Conservation (phyloP, 495 filamentous ascomycete genomes). For the Aspergillus avenaceus region DNA sequence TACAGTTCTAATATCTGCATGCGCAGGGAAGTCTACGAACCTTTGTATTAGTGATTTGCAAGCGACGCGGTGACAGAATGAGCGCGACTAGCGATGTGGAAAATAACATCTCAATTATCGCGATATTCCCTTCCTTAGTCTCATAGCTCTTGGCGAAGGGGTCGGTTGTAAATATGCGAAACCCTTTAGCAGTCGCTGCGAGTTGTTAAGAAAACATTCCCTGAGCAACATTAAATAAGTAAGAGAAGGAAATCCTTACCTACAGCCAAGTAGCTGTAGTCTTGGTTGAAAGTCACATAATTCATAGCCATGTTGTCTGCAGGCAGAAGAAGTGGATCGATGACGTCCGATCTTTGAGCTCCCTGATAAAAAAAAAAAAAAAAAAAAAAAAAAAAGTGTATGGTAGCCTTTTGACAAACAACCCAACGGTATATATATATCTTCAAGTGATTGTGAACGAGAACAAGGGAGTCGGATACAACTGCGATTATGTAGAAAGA, state of each 20-base stretch:
- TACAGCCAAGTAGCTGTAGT: slow-evolving; percentile 93
- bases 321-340: slow-evolving; percentile 9
- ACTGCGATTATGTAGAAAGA: neutral
- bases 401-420: neutral
- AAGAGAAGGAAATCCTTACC: slow-evolving; percentile 52
- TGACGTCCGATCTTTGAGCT: neutral
- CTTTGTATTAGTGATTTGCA: slow-evolving; percentile 97
- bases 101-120: slow-evolving; percentile 97
- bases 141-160: slow-evolving; percentile 92
- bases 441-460: neutral
- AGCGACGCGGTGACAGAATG: slow-evolving; percentile 80
- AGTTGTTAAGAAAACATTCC: slow-evolving; percentile 24
- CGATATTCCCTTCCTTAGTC: slow-evolving; percentile 86
- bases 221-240: neutral
- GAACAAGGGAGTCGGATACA: neutral
- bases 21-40: slow-evolving; percentile 43
- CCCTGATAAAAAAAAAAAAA: neutral
- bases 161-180: slow-evolving; percentile 93
- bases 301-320: slow-evolving; percentile 67
- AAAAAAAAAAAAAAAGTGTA: neutral
- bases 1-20: neutral
- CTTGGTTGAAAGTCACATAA: slow-evolving; percentile 98
- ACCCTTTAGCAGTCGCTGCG: slow-evolving; percentile 81
- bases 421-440: neutral
- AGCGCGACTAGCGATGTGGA: slow-evolving; percentile 96